Evolutionary conservation across 306 rosid species (phyloP), one percentile per base, ranked within the genome.

Genomic region (Ceratonia siliqua): DNA sequence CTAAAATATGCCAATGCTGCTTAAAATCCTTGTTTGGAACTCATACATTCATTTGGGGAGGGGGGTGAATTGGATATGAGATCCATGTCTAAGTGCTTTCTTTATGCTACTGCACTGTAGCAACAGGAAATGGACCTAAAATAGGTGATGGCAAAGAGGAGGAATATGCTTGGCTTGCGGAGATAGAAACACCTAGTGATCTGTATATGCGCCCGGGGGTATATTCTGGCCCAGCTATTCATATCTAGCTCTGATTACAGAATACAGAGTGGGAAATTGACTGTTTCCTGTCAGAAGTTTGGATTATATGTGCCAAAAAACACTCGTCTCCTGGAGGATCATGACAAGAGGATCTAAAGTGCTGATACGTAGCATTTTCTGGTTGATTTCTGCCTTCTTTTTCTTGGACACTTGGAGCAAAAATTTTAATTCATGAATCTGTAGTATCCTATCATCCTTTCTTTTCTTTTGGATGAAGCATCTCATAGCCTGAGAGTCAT

Each of bases 121-220:
- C 95, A 25, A 48, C 85, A 45, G 88, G 79, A 80, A 78, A 81
- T 54, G 75, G 80, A 73, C 57, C 55, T 8, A 11, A 49, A 46
- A 66, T 79, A 70, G 39, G 73, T 13, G 87, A 73, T 33, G 92
- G 83, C 2, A 85, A 82, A 67, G 91, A 66, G 63, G 96, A 94
- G 86, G 94, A 87, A 41, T 85, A 88, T 79, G 96, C 97, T 56
- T 94, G 98, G 98, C 96, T 94, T 78, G 89, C 83, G 10, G 86
- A 86, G 92, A 75, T 83, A 27, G 87, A 83, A 70, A 88, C 85
- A 17, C 95, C 98, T 0, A 75, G 57, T 25, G 87, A 87, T 82
- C 90, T 91, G 52, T 83, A 85, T 62, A 94, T 94, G 98, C 94
- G 89, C 35, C 75, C 15, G 11, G 97, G 96, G 59, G 80, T 45